A percentile compares a stretch with the other conserved stretches of the same genome.
Conservation (phyloP, 352 stramenopile species). For the Pythium monospermum region DNA sequence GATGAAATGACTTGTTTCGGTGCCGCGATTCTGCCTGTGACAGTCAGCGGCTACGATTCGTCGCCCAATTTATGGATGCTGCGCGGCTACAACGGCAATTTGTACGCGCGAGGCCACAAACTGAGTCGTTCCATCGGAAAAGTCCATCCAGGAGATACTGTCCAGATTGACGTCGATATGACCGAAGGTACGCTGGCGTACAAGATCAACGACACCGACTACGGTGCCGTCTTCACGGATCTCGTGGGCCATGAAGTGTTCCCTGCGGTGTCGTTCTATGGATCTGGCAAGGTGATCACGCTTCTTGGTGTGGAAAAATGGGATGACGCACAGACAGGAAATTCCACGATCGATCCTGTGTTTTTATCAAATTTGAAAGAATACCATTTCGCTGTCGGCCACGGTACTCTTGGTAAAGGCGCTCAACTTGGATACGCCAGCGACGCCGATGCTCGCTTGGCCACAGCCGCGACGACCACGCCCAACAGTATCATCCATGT, state of each 20-base stretch:
- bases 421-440: conserved; percentile 72
- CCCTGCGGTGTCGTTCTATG: conserved; percentile 85
- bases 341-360: conserved; percentile 37
- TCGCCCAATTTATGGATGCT: conserved; percentile 91
- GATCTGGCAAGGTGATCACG: conserved; percentile 85
- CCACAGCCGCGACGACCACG: conserved; percentile 7
- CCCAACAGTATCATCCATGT: conserved; percentile 42
- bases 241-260: conserved; percentile 78
- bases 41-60: conserved; percentile 87
- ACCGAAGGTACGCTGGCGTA: conserved; percentile 78
- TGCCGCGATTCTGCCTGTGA: conserved; percentile 83
- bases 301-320: conserved; percentile 74
- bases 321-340: conserved; percentile 43
- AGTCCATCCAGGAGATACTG: conserved; percentile 83
- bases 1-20: conserved; percentile 93
- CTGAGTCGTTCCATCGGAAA: conserved; percentile 81
- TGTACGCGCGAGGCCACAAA: conserved; percentile 88
- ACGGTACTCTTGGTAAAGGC: conserved; percentile 73
- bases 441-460: conserved; percentile 22
- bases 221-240: conserved; percentile 84
- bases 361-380: conserved; percentile 78
- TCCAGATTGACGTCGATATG: conserved; percentile 89
- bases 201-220: conserved; percentile 88
- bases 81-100: conserved; percentile 87
- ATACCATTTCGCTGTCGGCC: conserved; percentile 73